Evolutionary conservation across 495 filamentous ascomycete species (phyloP).

Genomic region (Aspergillus nanangensis): DNA sequence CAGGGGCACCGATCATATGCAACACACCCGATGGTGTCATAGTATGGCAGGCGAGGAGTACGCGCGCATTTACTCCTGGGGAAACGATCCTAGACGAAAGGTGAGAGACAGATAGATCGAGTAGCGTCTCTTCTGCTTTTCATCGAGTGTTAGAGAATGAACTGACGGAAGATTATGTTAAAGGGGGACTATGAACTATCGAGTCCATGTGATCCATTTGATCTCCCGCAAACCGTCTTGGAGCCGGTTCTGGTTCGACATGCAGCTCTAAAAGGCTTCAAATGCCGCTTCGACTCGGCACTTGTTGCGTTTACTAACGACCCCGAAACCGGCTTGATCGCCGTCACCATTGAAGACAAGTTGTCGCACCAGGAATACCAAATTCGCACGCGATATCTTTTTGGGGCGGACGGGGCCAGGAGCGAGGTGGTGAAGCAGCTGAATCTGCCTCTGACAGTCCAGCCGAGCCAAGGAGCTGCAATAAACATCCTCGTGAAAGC

Average conservation of each 20-base stretch:
- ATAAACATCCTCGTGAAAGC: conserved; percentile 50
- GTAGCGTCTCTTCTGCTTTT: neutral
- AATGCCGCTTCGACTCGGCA: conserved; percentile 38
- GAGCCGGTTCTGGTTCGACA: conserved; percentile 48
- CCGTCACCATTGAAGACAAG: conserved; percentile 35
- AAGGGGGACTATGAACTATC: conserved; percentile 50
- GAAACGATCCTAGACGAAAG: conserved; percentile 40
- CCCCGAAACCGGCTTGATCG: conserved; percentile 17
- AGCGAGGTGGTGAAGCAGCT: conserved; percentile 48
- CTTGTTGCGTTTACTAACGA: conserved; percentile 24
- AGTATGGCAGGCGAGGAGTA: conserved; percentile 53
- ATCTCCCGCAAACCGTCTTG: conserved; percentile 47
- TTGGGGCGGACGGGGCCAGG: conserved; percentile 54
- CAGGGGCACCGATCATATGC: conserved; percentile 36
- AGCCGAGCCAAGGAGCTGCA: conserved; percentile 50
- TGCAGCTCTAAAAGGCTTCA: conserved; percentile 37
- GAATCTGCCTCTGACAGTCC: conserved; percentile 36
- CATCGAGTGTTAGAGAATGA: neutral
- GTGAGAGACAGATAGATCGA: conserved; percentile 10
- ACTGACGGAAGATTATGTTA: neutral
- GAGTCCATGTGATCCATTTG: conserved; percentile 42
- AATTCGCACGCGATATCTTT: conserved; percentile 49
- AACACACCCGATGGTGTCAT: conserved; percentile 48
- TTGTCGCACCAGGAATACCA: conserved; percentile 35
- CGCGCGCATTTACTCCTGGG: conserved; percentile 49